Evolutionary conservation across 2,329 filamentous ascomycete species (phyloP).

Genomic region (Aureobasidium sp.): DNA sequence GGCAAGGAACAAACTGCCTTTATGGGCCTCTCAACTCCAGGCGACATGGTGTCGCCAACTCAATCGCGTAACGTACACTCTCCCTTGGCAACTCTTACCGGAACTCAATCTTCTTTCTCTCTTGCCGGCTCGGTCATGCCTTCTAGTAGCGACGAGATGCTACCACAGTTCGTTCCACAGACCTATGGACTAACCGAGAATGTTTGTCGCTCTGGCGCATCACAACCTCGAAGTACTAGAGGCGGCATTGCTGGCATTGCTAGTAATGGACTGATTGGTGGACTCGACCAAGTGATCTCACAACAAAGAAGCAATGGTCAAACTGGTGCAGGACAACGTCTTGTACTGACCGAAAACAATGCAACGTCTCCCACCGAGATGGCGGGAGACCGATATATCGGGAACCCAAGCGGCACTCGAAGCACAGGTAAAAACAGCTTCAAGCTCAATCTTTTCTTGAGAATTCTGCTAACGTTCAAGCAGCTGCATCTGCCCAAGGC

Average conservation of each 20-base stretch:
- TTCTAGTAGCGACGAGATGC: background rate
- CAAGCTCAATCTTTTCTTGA: background rate
- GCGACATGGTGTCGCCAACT: conserved; percentile 4
- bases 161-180: background rate
- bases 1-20: background rate
- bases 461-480: background rate
- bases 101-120: background rate
- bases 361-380: background rate
- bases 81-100: conserved; percentile 1
- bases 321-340: background rate
- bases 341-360: background rate
- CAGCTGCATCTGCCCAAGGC: background rate
- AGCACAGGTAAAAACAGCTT: background rate
- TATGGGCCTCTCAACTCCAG: background rate
- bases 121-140: background rate
- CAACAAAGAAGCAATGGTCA: background rate
- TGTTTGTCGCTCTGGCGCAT: background rate
- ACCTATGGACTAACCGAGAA: background rate
- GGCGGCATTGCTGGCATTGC: background rate
- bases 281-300: background rate
- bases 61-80: background rate
- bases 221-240: background rate
- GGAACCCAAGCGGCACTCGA: background rate
- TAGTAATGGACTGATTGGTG: background rate
- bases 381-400: background rate